A percentile compares a stretch with the other conserved stretches of the same genome.
Evolutionary conservation across 805 yeast genomes (phyloP).

Genomic region (Kuraishia piskuri): DNA sequence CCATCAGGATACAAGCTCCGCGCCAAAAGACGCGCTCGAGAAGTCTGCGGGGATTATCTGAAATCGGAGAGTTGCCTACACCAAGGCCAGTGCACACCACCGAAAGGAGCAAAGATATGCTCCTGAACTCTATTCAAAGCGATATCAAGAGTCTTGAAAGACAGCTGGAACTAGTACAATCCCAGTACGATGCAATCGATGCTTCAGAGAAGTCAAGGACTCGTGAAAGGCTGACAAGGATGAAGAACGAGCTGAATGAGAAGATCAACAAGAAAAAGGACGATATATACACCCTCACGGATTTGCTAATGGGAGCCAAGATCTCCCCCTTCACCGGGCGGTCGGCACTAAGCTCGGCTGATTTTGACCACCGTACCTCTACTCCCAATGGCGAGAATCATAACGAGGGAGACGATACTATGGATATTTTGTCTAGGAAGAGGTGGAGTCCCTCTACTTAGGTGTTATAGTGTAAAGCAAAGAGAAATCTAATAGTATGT

Average conservation of each 20-base stretch:
- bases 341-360: background rate
- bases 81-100: background rate
- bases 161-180: background rate
- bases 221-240: background rate
- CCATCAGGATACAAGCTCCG: background rate
- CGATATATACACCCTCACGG: background rate
- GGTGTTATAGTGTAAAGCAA: no score
- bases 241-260: background rate
- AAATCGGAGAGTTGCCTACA: background rate
- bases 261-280: background rate
- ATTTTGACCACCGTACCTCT: background rate
- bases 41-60: background rate
- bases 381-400: background rate
- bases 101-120: background rate
- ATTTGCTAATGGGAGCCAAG: background rate
- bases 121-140: background rate
- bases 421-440: background rate
- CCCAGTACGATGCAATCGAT: background rate
- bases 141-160: background rate
- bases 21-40: background rate
- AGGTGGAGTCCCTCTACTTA: background rate
- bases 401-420: background rate
- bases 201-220: background rate
- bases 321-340: background rate
- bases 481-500: background rate